A percentile compares a stretch with the other conserved stretches of the same genome.
Conservation (phyloP, 225 moss, liverwort and hornwort species). For the Thuidium tamariscinum region DNA sequence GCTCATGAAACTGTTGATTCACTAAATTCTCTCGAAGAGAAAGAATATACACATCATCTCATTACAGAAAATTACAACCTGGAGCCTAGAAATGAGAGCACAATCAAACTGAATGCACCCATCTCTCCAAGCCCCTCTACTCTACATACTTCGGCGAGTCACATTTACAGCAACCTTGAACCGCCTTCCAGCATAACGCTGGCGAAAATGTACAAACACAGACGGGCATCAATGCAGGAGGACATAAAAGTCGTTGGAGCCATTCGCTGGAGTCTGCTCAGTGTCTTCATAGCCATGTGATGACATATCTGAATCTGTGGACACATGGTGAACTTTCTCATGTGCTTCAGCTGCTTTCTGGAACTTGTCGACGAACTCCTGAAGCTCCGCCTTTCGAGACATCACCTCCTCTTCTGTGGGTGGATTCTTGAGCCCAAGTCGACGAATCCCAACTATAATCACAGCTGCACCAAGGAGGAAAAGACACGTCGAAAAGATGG, state of each 20-base stretch:
- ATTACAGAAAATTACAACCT: neutral
- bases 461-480: slow-evolving; percentile 32
- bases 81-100: neutral
- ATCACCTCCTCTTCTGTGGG: slow-evolving; percentile 57
- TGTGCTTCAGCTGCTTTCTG: slow-evolving; percentile 74
- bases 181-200: neutral
- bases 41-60: neutral
- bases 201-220: neutral
- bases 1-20: neutral
- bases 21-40: neutral
- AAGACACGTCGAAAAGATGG: slow-evolving; percentile 25
- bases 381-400: slow-evolving; percentile 61
- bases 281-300: neutral
- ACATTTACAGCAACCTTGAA: neutral
- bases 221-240: neutral
- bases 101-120: neutral
- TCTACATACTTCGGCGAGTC: neutral
- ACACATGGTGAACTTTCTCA: slow-evolving; percentile 45
- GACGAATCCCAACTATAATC: slow-evolving; percentile 37
- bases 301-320: neutral
- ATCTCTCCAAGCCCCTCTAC: neutral
- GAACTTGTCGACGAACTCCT: slow-evolving; percentile 57
- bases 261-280: neutral
- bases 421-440: slow-evolving; percentile 50
- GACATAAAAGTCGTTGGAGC: slow-evolving; percentile 12